phyloP scores from a whole-genome alignment of 1,284 basidiomycete genomes.

The Cryptococcus sp. region DNA sequence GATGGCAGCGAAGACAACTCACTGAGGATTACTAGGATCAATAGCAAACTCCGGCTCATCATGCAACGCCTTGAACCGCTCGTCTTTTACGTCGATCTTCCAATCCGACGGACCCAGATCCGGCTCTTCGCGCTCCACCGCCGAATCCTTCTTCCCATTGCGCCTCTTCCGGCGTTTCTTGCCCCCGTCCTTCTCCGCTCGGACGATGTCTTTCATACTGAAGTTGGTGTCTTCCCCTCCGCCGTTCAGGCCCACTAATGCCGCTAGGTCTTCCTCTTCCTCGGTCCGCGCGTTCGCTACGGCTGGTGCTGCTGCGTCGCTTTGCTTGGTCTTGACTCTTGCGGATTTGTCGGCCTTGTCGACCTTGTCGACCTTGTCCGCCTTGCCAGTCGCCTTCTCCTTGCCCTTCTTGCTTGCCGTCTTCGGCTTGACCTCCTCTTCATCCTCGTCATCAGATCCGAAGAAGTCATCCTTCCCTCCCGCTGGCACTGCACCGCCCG shows the following conservation, averaged over 20 bases:
- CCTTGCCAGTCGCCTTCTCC: conserved; percentile 9
- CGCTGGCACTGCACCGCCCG: conserved; percentile 9
- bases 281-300: conserved; percentile 1
- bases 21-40: conserved; percentile 94
- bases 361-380: conserved; percentile 6
- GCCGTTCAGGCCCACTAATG: conserved; percentile 11
- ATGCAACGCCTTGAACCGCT: conserved; percentile 82
- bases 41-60: conserved; percentile 93
- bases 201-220: conserved; percentile 85
- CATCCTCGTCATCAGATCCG: conserved; percentile 59
- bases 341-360: conserved; percentile 6
- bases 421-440: conserved; percentile 26
- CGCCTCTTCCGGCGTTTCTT: conserved; percentile 59
- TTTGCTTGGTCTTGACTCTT: neutral
- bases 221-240: conserved; percentile 61
- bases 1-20: neutral
- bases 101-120: conserved; percentile 61
- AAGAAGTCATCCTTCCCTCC: conserved; percentile 70
- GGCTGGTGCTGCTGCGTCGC: conserved; percentile 6
- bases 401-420: conserved; percentile 4
- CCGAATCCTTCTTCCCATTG: conserved; percentile 56
- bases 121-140: conserved; percentile 57
- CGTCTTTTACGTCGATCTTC: conserved; percentile 79
- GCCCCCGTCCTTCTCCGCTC: conserved; percentile 70
- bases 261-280: conserved; percentile 5